Conservation (phyloP, 2,329 filamentous ascomycete species). For the Exophiala xenobiotica region DNA sequence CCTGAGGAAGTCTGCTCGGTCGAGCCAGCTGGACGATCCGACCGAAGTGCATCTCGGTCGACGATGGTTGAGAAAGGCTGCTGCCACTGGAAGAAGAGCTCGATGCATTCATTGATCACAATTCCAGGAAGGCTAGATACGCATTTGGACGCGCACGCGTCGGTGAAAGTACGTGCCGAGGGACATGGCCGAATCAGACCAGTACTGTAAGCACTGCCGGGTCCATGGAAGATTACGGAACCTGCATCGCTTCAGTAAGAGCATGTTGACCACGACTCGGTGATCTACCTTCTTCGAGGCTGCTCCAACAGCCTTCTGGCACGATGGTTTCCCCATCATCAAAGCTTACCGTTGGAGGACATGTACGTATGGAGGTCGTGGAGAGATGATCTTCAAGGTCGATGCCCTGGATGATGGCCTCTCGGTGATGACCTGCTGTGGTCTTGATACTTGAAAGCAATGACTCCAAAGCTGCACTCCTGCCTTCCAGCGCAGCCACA, state of each 20-base stretch:
- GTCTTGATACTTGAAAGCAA: slow-evolving; percentile 10
- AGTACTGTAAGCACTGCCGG: slow-evolving; percentile 10
- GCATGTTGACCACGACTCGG: not conserved
- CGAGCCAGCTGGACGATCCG: not conserved
- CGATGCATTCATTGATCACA: slow-evolving; percentile 8
- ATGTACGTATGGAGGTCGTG: not conserved
- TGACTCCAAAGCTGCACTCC: slow-evolving; percentile 5
- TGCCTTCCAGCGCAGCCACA: slow-evolving; percentile 7
- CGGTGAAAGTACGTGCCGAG: not conserved
- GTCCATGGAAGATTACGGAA: slow-evolving; percentile 3
- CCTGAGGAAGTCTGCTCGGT: not conserved
- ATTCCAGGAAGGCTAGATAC: not conserved
- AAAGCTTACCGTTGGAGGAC: not conserved
- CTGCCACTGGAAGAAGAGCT: slow-evolving; percentile 14
- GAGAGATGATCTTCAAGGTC: slow-evolving; percentile 7
- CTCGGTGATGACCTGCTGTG: slow-evolving; percentile 2
- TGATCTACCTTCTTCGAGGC: not conserved
- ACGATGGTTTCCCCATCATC: not conserved
- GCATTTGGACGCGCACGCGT: not conserved
- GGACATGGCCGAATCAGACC: not conserved
- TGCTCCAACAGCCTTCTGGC: not conserved
- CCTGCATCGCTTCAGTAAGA: not conserved
- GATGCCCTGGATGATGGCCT: slow-evolving; percentile 9
- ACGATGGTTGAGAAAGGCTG: slow-evolving; percentile 4
- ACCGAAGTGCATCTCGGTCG: slow-evolving; percentile 2